Conservation (phyloP, 495 filamentous ascomycete species). For the Penicillium cinerascens region DNA sequence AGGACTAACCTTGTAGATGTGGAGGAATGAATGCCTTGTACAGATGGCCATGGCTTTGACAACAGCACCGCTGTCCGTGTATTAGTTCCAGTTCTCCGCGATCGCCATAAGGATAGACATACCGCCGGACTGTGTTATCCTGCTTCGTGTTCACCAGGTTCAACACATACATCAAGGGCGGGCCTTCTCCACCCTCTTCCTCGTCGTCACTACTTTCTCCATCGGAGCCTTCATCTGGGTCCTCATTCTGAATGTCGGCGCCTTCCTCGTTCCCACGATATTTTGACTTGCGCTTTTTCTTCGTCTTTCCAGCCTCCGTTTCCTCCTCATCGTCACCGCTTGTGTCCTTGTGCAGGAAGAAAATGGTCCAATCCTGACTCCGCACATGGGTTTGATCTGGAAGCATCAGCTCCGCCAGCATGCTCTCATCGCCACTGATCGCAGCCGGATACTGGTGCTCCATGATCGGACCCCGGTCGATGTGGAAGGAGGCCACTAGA, state of each 20-base stretch:
- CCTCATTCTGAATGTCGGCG: constrained; percentile 44
- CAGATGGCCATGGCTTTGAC: constrained; percentile 99
- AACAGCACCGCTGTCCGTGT: constrained; percentile 69
- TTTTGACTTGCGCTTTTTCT: constrained; percentile 42
- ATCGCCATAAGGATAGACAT: constrained; percentile 8
- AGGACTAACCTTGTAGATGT: constrained; percentile 85
- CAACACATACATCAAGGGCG: constrained; percentile 95
- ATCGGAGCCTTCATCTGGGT: constrained; percentile 43
- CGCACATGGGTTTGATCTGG: constrained; percentile 95
- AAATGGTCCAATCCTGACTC: constrained; percentile 98
- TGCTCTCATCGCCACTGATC: constrained; percentile 95
- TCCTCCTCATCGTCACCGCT: constrained; percentile 74
- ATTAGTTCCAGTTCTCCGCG: neutral
- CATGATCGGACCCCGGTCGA: constrained; percentile 94
- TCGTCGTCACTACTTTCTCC: constrained; percentile 54
- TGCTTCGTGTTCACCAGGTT: constrained; percentile 98
- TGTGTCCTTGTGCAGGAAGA: constrained; percentile 95
- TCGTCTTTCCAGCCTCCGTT: constrained; percentile 52
- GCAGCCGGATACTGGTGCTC: constrained; percentile 94
- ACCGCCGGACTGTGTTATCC: constrained; percentile 83
- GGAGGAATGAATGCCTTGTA: constrained; percentile 95
- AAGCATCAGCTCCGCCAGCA: constrained; percentile 98
- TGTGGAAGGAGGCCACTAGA: constrained; percentile 96
- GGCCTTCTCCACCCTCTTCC: constrained; percentile 59
- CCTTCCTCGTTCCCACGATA: constrained; percentile 51